phyloP scores from a whole-genome alignment of 495 filamentous ascomycete species.

The Penicillium cataractarum region DNA sequence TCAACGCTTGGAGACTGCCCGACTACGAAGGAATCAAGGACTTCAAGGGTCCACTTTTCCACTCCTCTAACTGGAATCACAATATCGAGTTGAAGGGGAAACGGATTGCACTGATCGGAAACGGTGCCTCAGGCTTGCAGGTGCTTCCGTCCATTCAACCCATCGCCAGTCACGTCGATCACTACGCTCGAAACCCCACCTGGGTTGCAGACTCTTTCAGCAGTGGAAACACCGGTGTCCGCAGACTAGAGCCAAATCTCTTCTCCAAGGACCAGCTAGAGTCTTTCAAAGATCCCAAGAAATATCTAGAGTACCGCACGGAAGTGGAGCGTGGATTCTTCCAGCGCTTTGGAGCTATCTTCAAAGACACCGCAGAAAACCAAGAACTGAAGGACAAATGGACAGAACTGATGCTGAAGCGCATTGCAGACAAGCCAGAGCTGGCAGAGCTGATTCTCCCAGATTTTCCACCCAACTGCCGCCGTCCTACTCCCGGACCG shows the following conservation, averaged over 20 bases:
- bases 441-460: conserved; percentile 60
- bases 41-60: conserved; percentile 53
- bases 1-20: conserved; percentile 59
- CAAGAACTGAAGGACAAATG: conserved; percentile 50
- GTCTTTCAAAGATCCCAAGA: conserved; percentile 50
- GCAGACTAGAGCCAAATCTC: conserved; percentile 49
- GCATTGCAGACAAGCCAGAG: conserved; percentile 57
- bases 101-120: conserved; percentile 63
- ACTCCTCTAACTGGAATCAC: conserved; percentile 59
- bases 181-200: conserved; percentile 67
- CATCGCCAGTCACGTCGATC: conserved; percentile 58
- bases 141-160: conserved; percentile 60
- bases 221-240: conserved; percentile 36
- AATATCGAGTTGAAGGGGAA: conserved; percentile 53
- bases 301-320: conserved; percentile 54
- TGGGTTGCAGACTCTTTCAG: conserved; percentile 67
- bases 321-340: conserved; percentile 59
- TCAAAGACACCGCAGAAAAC: conserved; percentile 59
- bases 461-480: conserved; percentile 68
- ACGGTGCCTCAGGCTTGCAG: conserved; percentile 61
- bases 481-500: conserved; percentile 70
- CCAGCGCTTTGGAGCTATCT: conserved; percentile 57
- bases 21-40: conserved; percentile 53
- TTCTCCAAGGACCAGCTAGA: conserved; percentile 54
- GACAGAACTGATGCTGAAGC: conserved; percentile 53